phyloP scores from a whole-genome alignment of 257 asterid genomes.

The Penstemon davidsonii region DNA sequence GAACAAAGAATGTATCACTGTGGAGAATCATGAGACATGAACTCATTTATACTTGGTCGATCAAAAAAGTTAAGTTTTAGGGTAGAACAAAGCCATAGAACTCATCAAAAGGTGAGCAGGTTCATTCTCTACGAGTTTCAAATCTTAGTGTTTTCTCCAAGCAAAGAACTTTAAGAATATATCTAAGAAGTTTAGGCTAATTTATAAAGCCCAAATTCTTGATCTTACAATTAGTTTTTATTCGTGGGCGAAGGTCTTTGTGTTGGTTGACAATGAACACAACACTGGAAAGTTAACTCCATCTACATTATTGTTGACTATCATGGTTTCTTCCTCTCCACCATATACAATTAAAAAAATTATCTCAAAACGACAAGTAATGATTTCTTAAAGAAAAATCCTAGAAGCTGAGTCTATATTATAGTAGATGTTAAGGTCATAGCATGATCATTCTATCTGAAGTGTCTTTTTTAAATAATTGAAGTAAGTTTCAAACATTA shows the following conservation, averaged over 20 bases:
- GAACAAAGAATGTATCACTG: constrained; percentile 2
- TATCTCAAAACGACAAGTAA: neutral
- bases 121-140: neutral
- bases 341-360: neutral
- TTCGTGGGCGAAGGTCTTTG: neutral
- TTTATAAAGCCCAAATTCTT: neutral
- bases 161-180: neutral
- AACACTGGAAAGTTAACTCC: neutral
- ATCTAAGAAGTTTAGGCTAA: neutral
- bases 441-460: neutral
- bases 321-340: neutral
- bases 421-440: no score
- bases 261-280: no score
- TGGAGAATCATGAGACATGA: neutral
- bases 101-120: neutral
- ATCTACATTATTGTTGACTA: neutral
- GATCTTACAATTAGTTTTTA: neutral
- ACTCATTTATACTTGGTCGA: constrained; percentile 3
- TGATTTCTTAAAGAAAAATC: no score
- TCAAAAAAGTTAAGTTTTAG: neutral
- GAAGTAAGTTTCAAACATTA: neutral
- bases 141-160: neutral
- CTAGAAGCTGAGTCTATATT: no score
- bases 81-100: neutral
- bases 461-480: neutral